Evolutionary conservation across 176 grass and related monocot species (phyloP).

Genomic region (Aegilops tauschii): DNA sequence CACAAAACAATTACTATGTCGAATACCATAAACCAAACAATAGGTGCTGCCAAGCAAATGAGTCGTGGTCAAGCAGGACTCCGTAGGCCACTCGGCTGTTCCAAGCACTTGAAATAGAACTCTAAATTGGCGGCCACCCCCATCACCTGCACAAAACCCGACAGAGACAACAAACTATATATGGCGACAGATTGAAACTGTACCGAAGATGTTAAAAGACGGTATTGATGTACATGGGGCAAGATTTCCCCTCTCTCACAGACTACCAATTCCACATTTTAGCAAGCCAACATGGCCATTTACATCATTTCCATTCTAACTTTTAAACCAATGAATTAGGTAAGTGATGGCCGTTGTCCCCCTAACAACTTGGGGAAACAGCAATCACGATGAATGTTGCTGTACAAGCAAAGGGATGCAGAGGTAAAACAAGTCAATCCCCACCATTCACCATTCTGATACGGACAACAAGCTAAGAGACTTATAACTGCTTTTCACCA

Average conservation of each 20-base stretch:
- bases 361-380: slow-evolving; percentile 42
- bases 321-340: slow-evolving; percentile 49
- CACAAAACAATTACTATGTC: background rate
- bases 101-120: background rate
- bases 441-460: slow-evolving; percentile 35
- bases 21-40: background rate
- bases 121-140: background rate
- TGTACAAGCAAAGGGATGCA: slow-evolving; percentile 48
- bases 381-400: slow-evolving; percentile 47
- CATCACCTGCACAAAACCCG: background rate
- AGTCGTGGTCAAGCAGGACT: background rate
- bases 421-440: slow-evolving; percentile 3
- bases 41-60: background rate
- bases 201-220: background rate
- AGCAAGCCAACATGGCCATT: slow-evolving; percentile 40
- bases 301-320: slow-evolving; percentile 36
- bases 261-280: slow-evolving; percentile 1
- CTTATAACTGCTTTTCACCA: slow-evolving; percentile 36
- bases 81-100: background rate
- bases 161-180: background rate
- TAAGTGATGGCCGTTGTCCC: slow-evolving; percentile 22
- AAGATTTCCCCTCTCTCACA: background rate
- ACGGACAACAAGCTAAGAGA: slow-evolving; percentile 28
- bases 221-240: background rate
- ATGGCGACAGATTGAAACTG: background rate